Percentiles rank a stretch among this genome's conserved stretches.
Evolutionary conservation across 2,329 filamentous ascomycete species (phyloP).

Genomic region (Fusarium avenaceum): DNA sequence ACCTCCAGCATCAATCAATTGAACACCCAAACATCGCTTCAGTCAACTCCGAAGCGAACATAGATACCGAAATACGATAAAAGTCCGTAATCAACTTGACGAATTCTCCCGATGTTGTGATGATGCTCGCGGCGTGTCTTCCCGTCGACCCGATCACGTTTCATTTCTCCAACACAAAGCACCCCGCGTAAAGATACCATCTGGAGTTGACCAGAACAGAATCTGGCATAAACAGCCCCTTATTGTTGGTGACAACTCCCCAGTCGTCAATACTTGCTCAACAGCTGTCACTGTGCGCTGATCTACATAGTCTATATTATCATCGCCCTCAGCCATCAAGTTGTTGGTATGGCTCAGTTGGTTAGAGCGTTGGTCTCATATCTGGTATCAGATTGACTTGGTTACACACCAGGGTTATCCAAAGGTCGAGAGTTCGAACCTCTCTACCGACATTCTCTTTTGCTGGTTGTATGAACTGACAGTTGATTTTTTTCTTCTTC

Average conservation of each 20-base stretch:
- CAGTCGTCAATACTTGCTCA: not conserved
- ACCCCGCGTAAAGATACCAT: conserved; percentile 13
- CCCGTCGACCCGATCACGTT: conserved; percentile 41
- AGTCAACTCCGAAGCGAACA: conserved; percentile 1
- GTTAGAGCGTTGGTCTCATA: conserved; percentile 52
- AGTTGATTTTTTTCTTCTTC: not conserved
- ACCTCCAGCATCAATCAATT: conserved; percentile 9
- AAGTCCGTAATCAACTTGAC: conserved; percentile 30
- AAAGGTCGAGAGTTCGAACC: conserved; percentile 52
- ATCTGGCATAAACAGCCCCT: not conserved
- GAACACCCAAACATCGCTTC: not conserved
- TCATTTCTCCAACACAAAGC: conserved; percentile 19
- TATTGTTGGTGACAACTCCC: not conserved
- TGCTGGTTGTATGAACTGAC: not conserved
- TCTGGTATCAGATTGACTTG: conserved; percentile 38
- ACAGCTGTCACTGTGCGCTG: not conserved
- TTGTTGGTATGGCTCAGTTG: conserved; percentile 50
- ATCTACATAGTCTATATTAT: conserved; percentile 9
- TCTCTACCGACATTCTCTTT: conserved; percentile 45
- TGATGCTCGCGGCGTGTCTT: conserved; percentile 20
- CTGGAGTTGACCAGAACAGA: not conserved
- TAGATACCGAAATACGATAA: conserved; percentile 37
- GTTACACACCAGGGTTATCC: conserved; percentile 44
- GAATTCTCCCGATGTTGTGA: conserved; percentile 29
- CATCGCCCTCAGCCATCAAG: conserved; percentile 9